These are phyloP conservation scores for Penicillium hesseltinei DNA, from an alignment of 2,329 filamentous ascomycete genomes.

Conservation along the genomic window DNA sequence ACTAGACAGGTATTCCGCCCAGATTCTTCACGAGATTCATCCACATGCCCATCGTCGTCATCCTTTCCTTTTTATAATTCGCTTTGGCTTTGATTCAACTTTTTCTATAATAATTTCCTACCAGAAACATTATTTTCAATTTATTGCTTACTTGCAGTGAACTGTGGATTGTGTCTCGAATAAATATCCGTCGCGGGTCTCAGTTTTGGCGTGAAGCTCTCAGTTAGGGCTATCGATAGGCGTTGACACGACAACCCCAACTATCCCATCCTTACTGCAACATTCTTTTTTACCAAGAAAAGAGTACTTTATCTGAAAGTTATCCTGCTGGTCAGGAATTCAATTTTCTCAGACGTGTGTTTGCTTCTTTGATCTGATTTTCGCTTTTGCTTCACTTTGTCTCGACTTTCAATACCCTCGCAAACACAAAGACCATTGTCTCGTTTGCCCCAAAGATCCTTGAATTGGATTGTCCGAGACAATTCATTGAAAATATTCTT, in stretches of 20 bases:
- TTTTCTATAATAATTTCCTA: conserved; percentile 11
- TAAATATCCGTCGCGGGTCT: conserved; percentile 20
- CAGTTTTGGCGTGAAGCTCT: conserved; percentile 9
- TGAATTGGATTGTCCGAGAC: not conserved
- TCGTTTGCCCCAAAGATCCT: not conserved
- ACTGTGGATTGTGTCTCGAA: conserved; percentile 24
- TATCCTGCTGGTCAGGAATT: conserved; percentile 33
- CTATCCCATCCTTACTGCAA: conserved; percentile 36
- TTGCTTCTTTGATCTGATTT: not conserved
- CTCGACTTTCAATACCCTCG: not conserved
- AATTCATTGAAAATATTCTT: not conserved
- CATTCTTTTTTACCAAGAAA: conserved; percentile 22
- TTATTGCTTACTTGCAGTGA: conserved; percentile 17
- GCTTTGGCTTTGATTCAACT: conserved; percentile 7
- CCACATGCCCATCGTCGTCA: conserved; percentile 32
- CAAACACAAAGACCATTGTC: conserved; percentile 4
- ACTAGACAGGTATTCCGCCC: conserved; percentile 27
- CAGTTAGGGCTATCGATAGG: conserved; percentile 33
- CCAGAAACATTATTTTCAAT: conserved; percentile 8
- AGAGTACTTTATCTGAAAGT: conserved; percentile 17
- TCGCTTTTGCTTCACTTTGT: not conserved
- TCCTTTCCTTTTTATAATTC: conserved; percentile 16
- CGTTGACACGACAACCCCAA: conserved; percentile 40
- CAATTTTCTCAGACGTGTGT: conserved; percentile 1
- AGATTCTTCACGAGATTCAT: conserved; percentile 36